Evolutionary conservation across 306 rosid species (phyloP).

Genomic region (Dryas octopetala): DNA sequence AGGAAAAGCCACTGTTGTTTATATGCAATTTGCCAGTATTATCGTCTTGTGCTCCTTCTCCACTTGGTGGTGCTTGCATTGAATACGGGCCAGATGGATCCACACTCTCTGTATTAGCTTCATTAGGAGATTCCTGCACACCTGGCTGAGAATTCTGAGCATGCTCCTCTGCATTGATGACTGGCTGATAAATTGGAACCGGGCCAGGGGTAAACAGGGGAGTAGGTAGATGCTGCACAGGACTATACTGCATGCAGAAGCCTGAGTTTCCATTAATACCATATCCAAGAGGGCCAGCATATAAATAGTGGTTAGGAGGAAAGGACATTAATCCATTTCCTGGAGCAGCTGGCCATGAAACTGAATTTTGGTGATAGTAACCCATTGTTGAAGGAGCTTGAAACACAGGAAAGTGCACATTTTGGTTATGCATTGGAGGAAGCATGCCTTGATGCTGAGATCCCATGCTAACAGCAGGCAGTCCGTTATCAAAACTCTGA

Average conservation of each 20-base stretch:
- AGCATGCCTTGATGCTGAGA: constrained; percentile 63
- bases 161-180: constrained; percentile 46
- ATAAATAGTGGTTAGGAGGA: constrained; percentile 65
- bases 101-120: constrained; percentile 39
- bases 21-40: constrained; percentile 44
- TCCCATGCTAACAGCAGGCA: constrained; percentile 50
- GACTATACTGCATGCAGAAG: constrained; percentile 78
- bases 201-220: constrained; percentile 60
- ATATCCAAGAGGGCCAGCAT: constrained; percentile 77
- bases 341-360: constrained; percentile 80
- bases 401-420: constrained; percentile 66
- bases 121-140: constrained; percentile 44
- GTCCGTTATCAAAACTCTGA: constrained; percentile 48
- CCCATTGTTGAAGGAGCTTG: constrained; percentile 74
- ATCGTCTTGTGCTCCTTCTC: constrained; percentile 43
- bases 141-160: constrained; percentile 40
- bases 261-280: constrained; percentile 73
- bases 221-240: constrained; percentile 64
- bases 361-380: constrained; percentile 83
- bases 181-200: constrained; percentile 71
- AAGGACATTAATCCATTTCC: constrained; percentile 66
- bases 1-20: constrained; percentile 59
- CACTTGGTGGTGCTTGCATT: constrained; percentile 35
- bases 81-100: constrained; percentile 41
- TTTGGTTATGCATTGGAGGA: constrained; percentile 55